These are phyloP conservation scores for Paraurostyla sp. DNA, from an alignment of 73 alveolate genomes.

Conservation along the genomic window DNA sequence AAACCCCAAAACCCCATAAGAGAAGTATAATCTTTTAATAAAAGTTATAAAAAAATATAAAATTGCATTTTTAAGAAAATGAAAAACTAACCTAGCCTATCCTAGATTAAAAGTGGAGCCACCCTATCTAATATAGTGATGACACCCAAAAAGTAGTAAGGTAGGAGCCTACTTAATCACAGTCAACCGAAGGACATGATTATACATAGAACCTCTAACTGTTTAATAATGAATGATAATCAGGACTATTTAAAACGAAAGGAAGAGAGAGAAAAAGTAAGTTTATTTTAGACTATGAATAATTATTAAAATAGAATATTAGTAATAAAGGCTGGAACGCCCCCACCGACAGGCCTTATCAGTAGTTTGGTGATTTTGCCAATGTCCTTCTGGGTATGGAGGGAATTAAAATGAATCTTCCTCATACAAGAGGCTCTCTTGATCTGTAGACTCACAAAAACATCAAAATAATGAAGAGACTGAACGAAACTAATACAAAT, in stretches of 20 bases:
- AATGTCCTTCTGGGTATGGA: constrained; percentile 33
- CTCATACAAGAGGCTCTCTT: constrained; percentile 20
- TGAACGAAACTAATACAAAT: not conserved
- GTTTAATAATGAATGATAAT: not conserved
- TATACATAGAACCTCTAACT: constrained; percentile 10
- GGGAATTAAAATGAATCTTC: constrained; percentile 1
- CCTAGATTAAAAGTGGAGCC: too few species aligned
- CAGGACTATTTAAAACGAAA: constrained; percentile 3
- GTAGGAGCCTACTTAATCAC: too few species aligned
- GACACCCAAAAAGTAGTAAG: too few species aligned
- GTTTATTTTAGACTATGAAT: not conserved
- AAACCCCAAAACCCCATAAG: too few species aligned
- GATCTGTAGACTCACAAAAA: constrained; percentile 3
- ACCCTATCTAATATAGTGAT: too few species aligned
- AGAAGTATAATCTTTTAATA: too few species aligned
- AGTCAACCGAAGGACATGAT: too few species aligned
- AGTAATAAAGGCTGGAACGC: constrained; percentile 56
- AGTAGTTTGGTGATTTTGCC: constrained; percentile 53
- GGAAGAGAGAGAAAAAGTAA: constrained; percentile 24
- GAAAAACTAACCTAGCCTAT: too few species aligned
- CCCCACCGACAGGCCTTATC: constrained; percentile 35
- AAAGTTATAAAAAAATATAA: too few species aligned
- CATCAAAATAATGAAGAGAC: constrained; percentile 9
- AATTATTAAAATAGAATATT: constrained; percentile 9
- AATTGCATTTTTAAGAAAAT: too few species aligned